Conservation (phyloP, 2,329 filamentous ascomycete genomes). For the Orbilia oligospora region DNA sequence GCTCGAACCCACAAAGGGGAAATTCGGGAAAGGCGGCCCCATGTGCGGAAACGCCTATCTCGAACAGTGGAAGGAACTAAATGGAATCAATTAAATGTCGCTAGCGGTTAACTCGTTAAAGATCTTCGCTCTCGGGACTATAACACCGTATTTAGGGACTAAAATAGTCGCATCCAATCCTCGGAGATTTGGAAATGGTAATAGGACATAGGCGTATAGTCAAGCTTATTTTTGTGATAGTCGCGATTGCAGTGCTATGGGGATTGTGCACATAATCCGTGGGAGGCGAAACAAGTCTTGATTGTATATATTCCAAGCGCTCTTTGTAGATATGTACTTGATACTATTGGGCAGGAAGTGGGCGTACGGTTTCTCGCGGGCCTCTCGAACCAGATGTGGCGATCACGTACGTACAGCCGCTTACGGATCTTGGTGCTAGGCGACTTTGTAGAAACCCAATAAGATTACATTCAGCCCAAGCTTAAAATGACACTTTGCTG, state of each 20-base stretch:
- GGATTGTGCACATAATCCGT: background rate
- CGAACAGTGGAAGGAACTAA: constrained; percentile 77
- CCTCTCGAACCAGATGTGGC: background rate
- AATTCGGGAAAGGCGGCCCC: constrained; percentile 72
- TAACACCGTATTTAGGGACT: background rate
- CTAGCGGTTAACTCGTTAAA: background rate
- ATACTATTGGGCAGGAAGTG: background rate
- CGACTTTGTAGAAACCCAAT: background rate
- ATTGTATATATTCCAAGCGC: background rate
- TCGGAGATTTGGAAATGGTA: background rate
- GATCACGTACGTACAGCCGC: background rate
- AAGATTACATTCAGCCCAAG: constrained; percentile 25
- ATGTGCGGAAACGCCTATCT: constrained; percentile 76
- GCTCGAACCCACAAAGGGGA: constrained; percentile 72
- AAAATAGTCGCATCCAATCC: background rate
- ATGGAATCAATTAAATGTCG: constrained; percentile 69
- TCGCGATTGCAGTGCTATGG: background rate
- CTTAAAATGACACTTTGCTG: constrained; percentile 20
- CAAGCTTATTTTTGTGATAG: background rate
- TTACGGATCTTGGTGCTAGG: background rate
- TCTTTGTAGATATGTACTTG: background rate
- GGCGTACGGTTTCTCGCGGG: too few relatives aligned
- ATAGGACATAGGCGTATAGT: background rate
- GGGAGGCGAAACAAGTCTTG: too few relatives aligned
- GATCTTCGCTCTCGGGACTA: background rate